These are phyloP conservation scores for Agastache rugosa DNA, from an alignment of 257 asterid species.

Conservation along the genomic window DNA sequence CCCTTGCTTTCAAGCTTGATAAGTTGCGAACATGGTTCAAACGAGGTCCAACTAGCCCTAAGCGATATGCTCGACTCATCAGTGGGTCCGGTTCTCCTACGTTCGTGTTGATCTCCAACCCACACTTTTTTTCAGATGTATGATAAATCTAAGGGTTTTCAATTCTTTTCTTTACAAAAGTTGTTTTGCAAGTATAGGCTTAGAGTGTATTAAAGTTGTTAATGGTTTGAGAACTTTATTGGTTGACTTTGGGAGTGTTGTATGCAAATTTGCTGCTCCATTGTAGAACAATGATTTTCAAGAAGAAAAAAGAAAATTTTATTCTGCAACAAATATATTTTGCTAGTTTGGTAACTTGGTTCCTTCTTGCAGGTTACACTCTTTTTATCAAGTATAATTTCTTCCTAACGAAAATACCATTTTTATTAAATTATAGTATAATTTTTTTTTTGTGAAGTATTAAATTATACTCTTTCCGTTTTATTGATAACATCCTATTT, in stretches of 20 bases:
- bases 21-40: constrained; percentile 96
- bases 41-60: constrained; percentile 84
- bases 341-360: too few species aligned
- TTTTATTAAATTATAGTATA: too few species aligned
- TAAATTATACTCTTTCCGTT: too few species aligned
- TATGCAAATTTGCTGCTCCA: constrained; percentile 43
- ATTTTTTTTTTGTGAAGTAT: too few species aligned
- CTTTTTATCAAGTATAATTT: too few species aligned
- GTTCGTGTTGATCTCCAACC: constrained; percentile 64
- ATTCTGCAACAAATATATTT: too few species aligned
- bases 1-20: constrained; percentile 84
- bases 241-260: constrained; percentile 50
- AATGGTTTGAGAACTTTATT: constrained; percentile 42
- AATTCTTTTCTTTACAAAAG: constrained; percentile 30
- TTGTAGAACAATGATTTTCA: constrained; percentile 25
- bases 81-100: constrained; percentile 87
- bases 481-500: too few species aligned
- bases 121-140: constrained; percentile 43
- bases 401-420: too few species aligned
- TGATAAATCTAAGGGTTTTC: constrained; percentile 45
- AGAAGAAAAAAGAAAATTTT: too few species aligned
- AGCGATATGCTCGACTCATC: constrained; percentile 84
- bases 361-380: too few species aligned
- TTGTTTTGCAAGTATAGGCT: constrained; percentile 53
- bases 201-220: constrained; percentile 47